Evolutionary conservation across 2,329 filamentous ascomycete species (phyloP).

Genomic region (Xylariaceae sp.): DNA sequence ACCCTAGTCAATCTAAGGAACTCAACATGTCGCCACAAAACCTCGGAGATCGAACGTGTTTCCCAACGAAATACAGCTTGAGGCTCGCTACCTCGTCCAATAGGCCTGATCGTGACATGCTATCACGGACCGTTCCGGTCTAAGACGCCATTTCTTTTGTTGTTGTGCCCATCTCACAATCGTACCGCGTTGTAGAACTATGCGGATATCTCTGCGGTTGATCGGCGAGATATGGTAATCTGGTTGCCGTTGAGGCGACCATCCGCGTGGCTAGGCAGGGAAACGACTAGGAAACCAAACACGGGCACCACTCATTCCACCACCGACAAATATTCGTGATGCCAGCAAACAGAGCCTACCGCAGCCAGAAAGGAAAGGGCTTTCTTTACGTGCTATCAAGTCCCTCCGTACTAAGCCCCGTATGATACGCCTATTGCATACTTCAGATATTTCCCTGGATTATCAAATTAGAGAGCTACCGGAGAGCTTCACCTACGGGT

Average conservation of each 20-base stretch:
- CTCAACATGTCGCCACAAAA: neutral
- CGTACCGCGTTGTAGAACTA: constrained; percentile 7
- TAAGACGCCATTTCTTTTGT: neutral
- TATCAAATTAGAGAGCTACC: neutral
- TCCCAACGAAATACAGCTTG: neutral
- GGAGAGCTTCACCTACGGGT: no score
- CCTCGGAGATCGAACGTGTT: neutral
- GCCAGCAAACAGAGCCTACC: neutral
- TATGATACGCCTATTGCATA: constrained; percentile 1
- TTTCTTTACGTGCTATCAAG: neutral
- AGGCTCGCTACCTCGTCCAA: neutral
- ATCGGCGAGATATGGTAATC: constrained; percentile 10
- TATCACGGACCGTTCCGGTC: neutral
- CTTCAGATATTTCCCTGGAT: neutral
- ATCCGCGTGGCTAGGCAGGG: constrained; percentile 19
- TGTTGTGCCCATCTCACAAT: neutral
- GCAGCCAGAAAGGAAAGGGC: neutral
- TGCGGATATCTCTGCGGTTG: constrained; percentile 7
- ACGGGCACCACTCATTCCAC: constrained; percentile 10
- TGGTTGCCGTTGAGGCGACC: constrained; percentile 21
- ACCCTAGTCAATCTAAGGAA: constrained; percentile 1
- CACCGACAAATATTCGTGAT: constrained; percentile 13
- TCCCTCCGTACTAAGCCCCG: neutral
- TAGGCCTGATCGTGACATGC: neutral
- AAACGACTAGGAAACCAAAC: constrained; percentile 17